phyloP scores from a whole-genome alignment of 495 filamentous ascomycete species.

The Neurospora sublineolata region DNA sequence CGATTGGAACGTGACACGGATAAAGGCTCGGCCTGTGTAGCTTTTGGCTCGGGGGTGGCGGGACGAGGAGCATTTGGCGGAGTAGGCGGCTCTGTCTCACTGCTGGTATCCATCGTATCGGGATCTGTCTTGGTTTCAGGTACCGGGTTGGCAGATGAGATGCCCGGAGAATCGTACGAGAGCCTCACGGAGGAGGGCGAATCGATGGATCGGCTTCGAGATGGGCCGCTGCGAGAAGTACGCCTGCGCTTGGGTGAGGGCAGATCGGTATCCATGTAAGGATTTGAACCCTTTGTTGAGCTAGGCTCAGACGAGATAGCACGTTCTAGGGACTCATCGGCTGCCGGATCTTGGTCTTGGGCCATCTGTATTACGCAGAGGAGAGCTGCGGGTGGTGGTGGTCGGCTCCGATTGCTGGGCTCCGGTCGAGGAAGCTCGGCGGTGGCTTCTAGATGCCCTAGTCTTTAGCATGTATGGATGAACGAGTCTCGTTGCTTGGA shows the following conservation, averaged over 20 bases:
- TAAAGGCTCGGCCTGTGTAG: slow-evolving; percentile 15
- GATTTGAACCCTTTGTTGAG: slow-evolving; percentile 42
- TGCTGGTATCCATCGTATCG: slow-evolving; percentile 21
- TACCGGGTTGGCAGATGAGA: slow-evolving; percentile 11
- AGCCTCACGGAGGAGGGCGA: slow-evolving; percentile 6
- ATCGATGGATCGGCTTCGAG: slow-evolving; percentile 31
- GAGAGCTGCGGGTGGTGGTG: slow-evolving; percentile 7
- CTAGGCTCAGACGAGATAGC: slow-evolving; percentile 48
- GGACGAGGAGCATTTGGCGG: slow-evolving; percentile 15
- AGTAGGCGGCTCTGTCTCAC: slow-evolving; percentile 23
- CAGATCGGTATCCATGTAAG: slow-evolving; percentile 41
- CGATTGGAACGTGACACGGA: slow-evolving; percentile 32
- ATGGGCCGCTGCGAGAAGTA: slow-evolving; percentile 30
- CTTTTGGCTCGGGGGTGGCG: slow-evolving; percentile 25
- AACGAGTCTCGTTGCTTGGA: background rate
- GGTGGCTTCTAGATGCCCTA: slow-evolving; percentile 20
- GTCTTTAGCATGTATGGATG: slow-evolving; percentile 24
- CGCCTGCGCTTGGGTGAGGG: slow-evolving; percentile 43
- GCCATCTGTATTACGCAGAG: slow-evolving; percentile 38
- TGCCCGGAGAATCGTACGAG: slow-evolving; percentile 14
- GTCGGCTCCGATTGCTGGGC: slow-evolving; percentile 12
- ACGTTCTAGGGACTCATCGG: slow-evolving; percentile 43
- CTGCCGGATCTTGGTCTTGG: slow-evolving; percentile 29
- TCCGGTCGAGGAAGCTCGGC: slow-evolving; percentile 24
- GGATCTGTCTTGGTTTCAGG: slow-evolving; percentile 18